Evolutionary conservation across 768 basidiomycete genomes (phyloP).

Genomic region (Boletus rubropictus): DNA sequence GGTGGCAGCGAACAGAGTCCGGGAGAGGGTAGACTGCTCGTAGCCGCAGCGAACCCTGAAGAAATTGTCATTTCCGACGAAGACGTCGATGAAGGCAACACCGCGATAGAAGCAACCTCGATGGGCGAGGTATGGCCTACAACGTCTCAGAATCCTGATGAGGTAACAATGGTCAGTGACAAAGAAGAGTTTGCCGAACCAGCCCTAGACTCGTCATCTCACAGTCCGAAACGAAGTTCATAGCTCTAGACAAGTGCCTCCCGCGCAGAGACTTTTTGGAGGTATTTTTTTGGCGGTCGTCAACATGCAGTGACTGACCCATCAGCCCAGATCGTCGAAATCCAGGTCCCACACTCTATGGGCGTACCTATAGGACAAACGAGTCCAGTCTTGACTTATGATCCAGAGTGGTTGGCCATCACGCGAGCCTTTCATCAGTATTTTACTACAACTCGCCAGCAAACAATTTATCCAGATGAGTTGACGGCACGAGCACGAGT

Average conservation of each 20-base stretch:
- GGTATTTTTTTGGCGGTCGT: slow-evolving; percentile 35
- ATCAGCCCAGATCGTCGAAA: slow-evolving; percentile 60
- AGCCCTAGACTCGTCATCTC: slow-evolving; percentile 24
- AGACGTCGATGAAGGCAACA: slow-evolving; percentile 20
- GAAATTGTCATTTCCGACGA: slow-evolving; percentile 37
- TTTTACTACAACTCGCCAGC: slow-evolving; percentile 50
- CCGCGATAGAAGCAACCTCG: not conserved
- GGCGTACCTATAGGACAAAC: slow-evolving; percentile 5
- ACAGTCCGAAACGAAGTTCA: slow-evolving; percentile 57
- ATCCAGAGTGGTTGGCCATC: slow-evolving; percentile 93
- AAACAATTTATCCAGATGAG: slow-evolving; percentile 54
- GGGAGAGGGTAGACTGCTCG: not conserved
- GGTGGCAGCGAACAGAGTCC: slow-evolving; percentile 6
- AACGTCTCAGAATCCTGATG: slow-evolving; percentile 43
- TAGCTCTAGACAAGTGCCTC: slow-evolving; percentile 90
- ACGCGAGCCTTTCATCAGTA: slow-evolving; percentile 79
- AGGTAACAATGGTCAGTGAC: slow-evolving; percentile 45
- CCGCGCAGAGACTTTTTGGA: slow-evolving; percentile 74
- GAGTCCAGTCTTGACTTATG: slow-evolving; percentile 53
- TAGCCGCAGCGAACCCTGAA: slow-evolving; percentile 30
- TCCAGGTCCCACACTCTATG: slow-evolving; percentile 31
- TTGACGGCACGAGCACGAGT: slow-evolving; percentile 50
- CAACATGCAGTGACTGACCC: not conserved
- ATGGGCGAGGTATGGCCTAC: slow-evolving; percentile 33
- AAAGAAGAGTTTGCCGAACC: slow-evolving; percentile 41